Base-by-base conservation (phyloP, 2,329 filamentous ascomycete species). In the Penicillium sp. region DNA sequence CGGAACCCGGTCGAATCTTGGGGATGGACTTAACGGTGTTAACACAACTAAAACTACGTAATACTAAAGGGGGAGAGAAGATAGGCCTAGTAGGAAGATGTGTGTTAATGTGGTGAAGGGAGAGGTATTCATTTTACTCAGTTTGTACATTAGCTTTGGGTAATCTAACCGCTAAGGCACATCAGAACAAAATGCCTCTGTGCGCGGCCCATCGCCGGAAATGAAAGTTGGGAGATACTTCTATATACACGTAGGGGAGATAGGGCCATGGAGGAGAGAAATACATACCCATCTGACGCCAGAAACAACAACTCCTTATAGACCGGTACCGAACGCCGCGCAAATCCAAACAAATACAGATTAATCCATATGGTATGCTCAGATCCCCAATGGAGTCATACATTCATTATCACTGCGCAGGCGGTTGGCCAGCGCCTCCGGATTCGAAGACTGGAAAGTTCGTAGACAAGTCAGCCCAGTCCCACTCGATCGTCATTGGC, bases 401-500 rank as follows among this genome's bases (percentile, higher is more conserved):
- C 53, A 46, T 36, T 58, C 53, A 57, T 60, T 38, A 59, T 67
- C 54, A 69, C 52, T 62, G 56, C 35, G 56, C 60, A 51, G 59
- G 61, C 25, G 61, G 61, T 7, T 61, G 56, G 28, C 57, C 56
- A 46, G 55, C 57, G 18, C 53, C 55, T 8, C 57, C 56, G 30
- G 56, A 48, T 36, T 69, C 70, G 44, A 73, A 71, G 9, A 63
- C 59, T 18, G 70, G 69, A 38, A 72, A 68, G 49, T 67, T 70
- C 16, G 64, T 64, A 13, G 71, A 71, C 66, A 75, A 71, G 50
- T 78, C 75, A 3, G 75, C 82, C 86, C 85, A 89, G 59, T 88
- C 90, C 91, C 92, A 96, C 68, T 97, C 92, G 20, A 97, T 80
- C 2, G 90, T 95, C 86, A 96, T 95, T 1, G 92, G 92, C 83